Conservation (phyloP, 805 yeast genomes). For the Barnettozyma pratensis region DNA sequence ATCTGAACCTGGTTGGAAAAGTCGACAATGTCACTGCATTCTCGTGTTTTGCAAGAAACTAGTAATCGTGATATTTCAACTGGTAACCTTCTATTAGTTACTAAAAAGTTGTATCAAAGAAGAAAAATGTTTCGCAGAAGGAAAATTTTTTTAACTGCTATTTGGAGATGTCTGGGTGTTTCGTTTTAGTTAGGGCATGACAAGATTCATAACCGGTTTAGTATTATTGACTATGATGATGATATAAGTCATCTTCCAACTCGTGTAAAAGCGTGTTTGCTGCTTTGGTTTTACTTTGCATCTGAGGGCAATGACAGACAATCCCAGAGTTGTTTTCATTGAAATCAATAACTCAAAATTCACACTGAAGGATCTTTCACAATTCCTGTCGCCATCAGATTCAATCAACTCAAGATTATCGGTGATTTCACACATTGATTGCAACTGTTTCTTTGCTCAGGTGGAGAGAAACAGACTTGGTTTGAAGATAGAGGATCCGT, state of each 20-base stretch:
- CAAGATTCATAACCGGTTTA: not conserved
- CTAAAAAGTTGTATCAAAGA: not conserved
- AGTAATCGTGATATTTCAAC: too few species aligned
- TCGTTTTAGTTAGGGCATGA: slow-evolving; percentile 1
- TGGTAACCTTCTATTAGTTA: too few species aligned
- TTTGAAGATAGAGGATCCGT: slow-evolving; percentile 63
- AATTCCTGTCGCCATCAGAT: slow-evolving; percentile 38
- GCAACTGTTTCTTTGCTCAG: slow-evolving; percentile 95
- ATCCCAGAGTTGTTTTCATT: not conserved
- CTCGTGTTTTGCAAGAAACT: not conserved
- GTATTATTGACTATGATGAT: not conserved
- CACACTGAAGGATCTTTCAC: slow-evolving; percentile 44
- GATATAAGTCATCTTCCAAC: too few species aligned
- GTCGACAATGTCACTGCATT: not conserved
- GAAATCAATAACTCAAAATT: slow-evolving; percentile 30
- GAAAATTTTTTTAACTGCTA: slow-evolving; percentile 4
- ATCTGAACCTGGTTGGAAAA: not conserved
- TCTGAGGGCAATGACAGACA: not conserved
- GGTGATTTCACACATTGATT: slow-evolving; percentile 79
- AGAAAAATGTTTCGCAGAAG: not conserved
- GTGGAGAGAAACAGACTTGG: slow-evolving; percentile 78
- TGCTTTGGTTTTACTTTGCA: too few species aligned
- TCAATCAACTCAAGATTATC: slow-evolving; percentile 67
- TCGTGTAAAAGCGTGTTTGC: too few species aligned
- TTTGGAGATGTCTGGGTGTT: slow-evolving; percentile 13